phyloP scores from a whole-genome alignment of 805 yeast genomes.

The Yarrowia hollandica region DNA sequence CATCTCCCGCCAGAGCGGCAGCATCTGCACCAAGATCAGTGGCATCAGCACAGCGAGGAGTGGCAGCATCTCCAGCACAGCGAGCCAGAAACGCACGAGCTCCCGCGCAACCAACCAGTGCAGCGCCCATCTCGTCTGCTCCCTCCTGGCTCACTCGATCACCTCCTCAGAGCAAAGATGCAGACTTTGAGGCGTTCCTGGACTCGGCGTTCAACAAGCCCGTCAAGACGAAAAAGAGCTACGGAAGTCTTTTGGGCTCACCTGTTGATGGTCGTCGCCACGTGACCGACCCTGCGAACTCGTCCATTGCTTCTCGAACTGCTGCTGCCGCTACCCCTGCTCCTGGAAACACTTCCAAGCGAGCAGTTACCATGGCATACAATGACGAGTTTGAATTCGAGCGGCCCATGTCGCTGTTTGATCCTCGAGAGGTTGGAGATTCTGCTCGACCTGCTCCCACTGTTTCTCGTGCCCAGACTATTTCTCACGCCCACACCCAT shows the following conservation, averaged over 20 bases:
- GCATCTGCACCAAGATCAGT: neutral
- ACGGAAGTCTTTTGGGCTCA: constrained; percentile 1
- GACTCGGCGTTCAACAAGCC: constrained; percentile 27
- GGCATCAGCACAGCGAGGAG: neutral
- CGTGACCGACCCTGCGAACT: constrained; percentile 18
- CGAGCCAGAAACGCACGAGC: neutral
- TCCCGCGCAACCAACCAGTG: neutral
- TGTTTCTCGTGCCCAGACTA: no score
- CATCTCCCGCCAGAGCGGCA: neutral
- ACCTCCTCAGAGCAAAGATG: neutral
- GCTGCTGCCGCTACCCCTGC: neutral
- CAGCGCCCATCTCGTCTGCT: neutral
- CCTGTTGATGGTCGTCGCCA: neutral
- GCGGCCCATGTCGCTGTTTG: constrained; percentile 19
- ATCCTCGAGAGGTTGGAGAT: constrained; percentile 33
- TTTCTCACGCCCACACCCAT: constrained; percentile 29
- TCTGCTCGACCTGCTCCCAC: no score
- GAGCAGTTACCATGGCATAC: constrained; percentile 13
- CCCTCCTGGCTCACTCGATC: constrained; percentile 9
- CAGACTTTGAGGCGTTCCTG: constrained; percentile 19
- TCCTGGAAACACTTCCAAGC: neutral
- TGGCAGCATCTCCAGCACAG: no score
- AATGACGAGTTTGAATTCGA: constrained; percentile 7
- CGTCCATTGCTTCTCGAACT: constrained; percentile 6
- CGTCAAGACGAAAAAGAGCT: constrained; percentile 20